Base-by-base conservation (phyloP, 73 alveolate genomes). In the Uronychia binucleata region DNA sequence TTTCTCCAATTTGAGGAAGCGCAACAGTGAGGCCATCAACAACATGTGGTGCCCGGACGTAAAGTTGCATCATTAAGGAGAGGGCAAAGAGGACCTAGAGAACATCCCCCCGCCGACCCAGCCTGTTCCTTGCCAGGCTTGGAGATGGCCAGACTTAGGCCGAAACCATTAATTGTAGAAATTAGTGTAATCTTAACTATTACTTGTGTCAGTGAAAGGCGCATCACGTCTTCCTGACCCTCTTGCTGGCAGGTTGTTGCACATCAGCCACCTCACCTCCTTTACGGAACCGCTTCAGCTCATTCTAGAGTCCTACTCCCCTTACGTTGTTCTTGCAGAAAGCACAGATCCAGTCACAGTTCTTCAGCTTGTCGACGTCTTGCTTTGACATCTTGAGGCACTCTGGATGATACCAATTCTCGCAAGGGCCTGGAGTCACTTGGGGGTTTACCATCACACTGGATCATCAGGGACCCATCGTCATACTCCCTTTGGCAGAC, bases 1-100 rank as follows among this genome's bases (percentile, higher is more conserved):
- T 26, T 94, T 97, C 31, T 74, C 81, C 28, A 91, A 91, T 31
- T 90, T 90, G 57, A 86, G 76, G 82, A 84, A 33, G 67, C 5
- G 19, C 5, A 11, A 5, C 19, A 46, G 5, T 46, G 67, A 46
- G 67, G n/a, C n/a, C n/a, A n/a, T n/a, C n/a, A n/a, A n/a, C n/a
- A n/a, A n/a, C n/a, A n/a, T n/a, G n/a, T n/a, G n/a, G n/a, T n/a
- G n/a, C n/a, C n/a, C n/a, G n/a, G n/a, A n/a, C n/a, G n/a, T n/a
- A n/a, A n/a, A n/a, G n/a, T n/a, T n/a, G n/a, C n/a, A n/a, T n/a
- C n/a, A n/a, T n/a, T n/a, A n/a, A n/a, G n/a, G n/a, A n/a, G n/a
- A 46, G 19, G 5, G 5, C 67, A 46, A 46, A 46, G 67, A 46
- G 19, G 19, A 46, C 67, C 19, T 46, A 46, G 67, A 46, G 19